Evolutionary conservation across 2,329 filamentous ascomycete species (phyloP), one percentile per base, ranked within the genome.

Genomic region (Calonectria henricotiae): DNA sequence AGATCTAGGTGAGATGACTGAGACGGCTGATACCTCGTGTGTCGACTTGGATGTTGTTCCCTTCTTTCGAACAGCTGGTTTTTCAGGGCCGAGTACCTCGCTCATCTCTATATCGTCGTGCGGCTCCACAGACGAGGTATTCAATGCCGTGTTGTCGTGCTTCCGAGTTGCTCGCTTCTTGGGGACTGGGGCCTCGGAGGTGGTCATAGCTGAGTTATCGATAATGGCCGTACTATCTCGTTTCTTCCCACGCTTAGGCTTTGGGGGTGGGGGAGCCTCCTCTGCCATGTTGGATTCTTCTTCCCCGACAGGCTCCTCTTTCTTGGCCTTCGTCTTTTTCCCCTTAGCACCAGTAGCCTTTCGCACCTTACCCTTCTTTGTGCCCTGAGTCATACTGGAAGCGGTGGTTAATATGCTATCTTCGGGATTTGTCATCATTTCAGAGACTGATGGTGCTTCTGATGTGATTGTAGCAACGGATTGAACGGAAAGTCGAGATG

Each of bases 401-500:
- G 82, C 84, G 69, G 83, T 91, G 3, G 89, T 91, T 74, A 91
- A 79, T 46, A 90, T 80, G 70, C 88, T 92, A 65, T 91, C 90
- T 61, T 90, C 90, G 44, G 84, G 80, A 8, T 87, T 86, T 44
- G 83, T 84, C 2, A 85, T 81, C 43, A 85, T 79, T 23, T 90
- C 88, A 25, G 83, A 81, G 3, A 86, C 54, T 0, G 87, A 88
- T 13, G 83, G 81, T 7, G 82, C 78, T 49, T 91, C 89, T 0
- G 88, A 89, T 2, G 83, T 78, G 2, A 80, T 77, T 1, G 88
- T 89, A 2, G 85, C 82, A 8, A 86, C 82, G 2, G 90, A 92
- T 73, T 91, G 89, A 5, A 84, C 83, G 1, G 91, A 93, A 15
- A 89, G 79, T 39, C 93, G 89, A 4, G 93, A 93, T 9, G 88